These are phyloP conservation scores for Xylaria sp. DNA, from an alignment of 2,329 filamentous ascomycete species.

Conservation along the genomic window DNA sequence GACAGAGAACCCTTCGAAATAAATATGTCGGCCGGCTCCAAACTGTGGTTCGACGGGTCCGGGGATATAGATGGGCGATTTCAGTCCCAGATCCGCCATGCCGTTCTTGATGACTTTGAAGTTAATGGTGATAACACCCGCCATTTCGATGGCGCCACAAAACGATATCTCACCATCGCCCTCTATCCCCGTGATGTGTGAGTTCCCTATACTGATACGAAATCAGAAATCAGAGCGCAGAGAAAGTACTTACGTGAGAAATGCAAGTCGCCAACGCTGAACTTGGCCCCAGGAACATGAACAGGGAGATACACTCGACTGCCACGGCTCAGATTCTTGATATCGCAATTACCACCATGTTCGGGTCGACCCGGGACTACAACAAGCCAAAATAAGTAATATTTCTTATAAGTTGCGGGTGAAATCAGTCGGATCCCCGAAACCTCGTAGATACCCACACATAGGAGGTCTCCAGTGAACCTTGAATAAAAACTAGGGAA, in stretches of 20 bases:
- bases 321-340: slow-evolving; percentile 84
- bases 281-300: slow-evolving; percentile 87
- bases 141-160: slow-evolving; percentile 93
- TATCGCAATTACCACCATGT: slow-evolving; percentile 91
- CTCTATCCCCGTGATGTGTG: slow-evolving; percentile 55
- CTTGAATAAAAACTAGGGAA: too few relatives aligned
- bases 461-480: too few relatives aligned
- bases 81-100: slow-evolving; percentile 77
- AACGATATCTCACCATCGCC: slow-evolving; percentile 93
- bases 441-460: neutral
- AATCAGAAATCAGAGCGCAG: neutral
- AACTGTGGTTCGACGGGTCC: slow-evolving; percentile 91
- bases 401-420: neutral
- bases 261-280: slow-evolving; percentile 88
- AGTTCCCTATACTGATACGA: neutral
- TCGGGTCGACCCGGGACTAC: slow-evolving; percentile 81
- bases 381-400: slow-evolving; percentile 6
- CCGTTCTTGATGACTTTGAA: slow-evolving; percentile 88
- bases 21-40: slow-evolving; percentile 81
- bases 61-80: slow-evolving; percentile 84
- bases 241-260: slow-evolving; percentile 68
- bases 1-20: slow-evolving; percentile 90
- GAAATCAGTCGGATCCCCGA: too few relatives aligned
- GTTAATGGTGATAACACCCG: slow-evolving; percentile 88
- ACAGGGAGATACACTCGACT: slow-evolving; percentile 88